Evolutionary conservation across 2,329 filamentous ascomycete species (phyloP), one percentile per base, ranked within the genome.

Genomic region (Nigrospora osmanthi): DNA sequence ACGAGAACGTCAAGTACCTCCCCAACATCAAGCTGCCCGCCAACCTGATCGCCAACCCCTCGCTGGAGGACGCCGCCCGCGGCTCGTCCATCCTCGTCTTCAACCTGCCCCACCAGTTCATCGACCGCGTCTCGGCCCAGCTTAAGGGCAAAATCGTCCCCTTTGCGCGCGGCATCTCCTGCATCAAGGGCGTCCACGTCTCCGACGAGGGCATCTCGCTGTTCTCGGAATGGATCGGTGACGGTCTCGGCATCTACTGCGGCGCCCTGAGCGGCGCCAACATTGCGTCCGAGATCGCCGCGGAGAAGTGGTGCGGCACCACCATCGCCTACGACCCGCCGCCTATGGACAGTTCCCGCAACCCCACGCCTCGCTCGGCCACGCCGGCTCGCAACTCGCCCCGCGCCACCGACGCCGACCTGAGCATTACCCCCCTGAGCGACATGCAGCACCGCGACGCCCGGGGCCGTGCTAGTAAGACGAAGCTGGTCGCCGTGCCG

Each of bases 1-100:
- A 97, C 70, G 93, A 98, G 72, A 98, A 98, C 67, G 77, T 95
- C 71, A 98, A 97, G 69, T 98, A 98, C 70, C 85, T 98, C 11
- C 89, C 91, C n/a, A 81, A 81, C 57, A 87, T 98, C 60, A 71
- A 76, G 31, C 79, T 98, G 2, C 93, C 93, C 4, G 58, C 73
- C 49, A 98, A 98, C 64, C 71, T 95, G 46, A 67, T 90, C 55
- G 89, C 89, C 55, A 93, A 93, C 64, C 85, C 89, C 15, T 87
- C 87, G 28, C 72, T 94, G 45, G 71, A 79, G 50, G 87, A 90
- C 49, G 80, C 93, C 15, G 91, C 93, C 61, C 81, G 83, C 59
- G 81, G 86, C 65, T 86, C 90, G 23, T 87, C 88, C 23, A 87
- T 98, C 51, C 80, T 98, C 51, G 76, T 98, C 62, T 98, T 98